Conservation (phyloP, 768 basidiomycete species). For the Panaeolus papilionaceus region DNA sequence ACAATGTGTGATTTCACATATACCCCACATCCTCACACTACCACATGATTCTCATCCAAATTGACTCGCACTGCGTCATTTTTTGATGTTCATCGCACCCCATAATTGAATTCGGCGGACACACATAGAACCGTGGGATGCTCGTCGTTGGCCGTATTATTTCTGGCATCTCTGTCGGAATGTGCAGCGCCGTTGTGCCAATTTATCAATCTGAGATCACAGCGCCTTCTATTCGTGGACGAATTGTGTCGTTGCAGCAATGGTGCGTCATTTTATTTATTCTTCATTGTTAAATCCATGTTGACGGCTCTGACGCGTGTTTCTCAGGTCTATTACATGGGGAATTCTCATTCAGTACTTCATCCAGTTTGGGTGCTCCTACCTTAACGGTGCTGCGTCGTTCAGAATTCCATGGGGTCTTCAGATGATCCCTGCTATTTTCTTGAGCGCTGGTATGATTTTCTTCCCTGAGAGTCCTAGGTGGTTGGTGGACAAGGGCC, state of each 20-base stretch:
- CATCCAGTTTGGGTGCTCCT: conserved; percentile 77
- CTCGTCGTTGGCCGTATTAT: conserved; percentile 74
- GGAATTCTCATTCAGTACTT: conserved; percentile 81
- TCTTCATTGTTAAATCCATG: background rate
- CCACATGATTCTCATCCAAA: background rate
- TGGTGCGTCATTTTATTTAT: conserved; percentile 42
- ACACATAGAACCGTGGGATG: conserved; percentile 69
- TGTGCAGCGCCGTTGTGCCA: conserved; percentile 70
- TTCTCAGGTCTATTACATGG: conserved; percentile 65
- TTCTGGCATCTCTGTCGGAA: conserved; percentile 70
- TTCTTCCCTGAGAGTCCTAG: conserved; percentile 76
- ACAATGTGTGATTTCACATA: background rate
- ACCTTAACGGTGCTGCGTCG: conserved; percentile 70
- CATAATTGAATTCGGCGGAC: background rate
- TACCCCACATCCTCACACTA: background rate
- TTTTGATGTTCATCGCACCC: background rate
- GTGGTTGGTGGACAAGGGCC: conserved; percentile 69
- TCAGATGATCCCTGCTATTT: conserved; percentile 78
- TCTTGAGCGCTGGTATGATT: conserved; percentile 72
- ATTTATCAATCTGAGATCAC: conserved; percentile 81
- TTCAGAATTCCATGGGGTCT: conserved; percentile 85
- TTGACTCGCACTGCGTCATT: background rate
- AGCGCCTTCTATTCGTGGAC: conserved; percentile 74
- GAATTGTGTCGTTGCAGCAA: conserved; percentile 79
- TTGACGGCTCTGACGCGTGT: background rate